Evolutionary conservation across 78 protist species (phyloP).

Genomic region (Pigoraptor vietnamica): DNA sequence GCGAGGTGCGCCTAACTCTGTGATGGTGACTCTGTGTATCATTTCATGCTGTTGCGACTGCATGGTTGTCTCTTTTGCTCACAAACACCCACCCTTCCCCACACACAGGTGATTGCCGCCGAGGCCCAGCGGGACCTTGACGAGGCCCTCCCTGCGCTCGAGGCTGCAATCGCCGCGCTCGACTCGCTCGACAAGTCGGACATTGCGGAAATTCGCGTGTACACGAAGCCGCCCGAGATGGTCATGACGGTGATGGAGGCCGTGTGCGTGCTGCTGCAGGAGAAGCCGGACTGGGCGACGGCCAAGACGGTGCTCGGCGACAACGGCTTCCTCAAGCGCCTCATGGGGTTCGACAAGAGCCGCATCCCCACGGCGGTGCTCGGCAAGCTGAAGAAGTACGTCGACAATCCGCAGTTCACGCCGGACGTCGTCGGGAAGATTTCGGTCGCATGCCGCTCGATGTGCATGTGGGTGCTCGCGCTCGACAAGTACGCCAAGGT

Average conservation of each 20-base stretch:
- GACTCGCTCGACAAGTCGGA: constrained; percentile 40
- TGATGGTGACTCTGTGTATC: neutral
- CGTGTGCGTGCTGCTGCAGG: constrained; percentile 53
- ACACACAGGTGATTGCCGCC: constrained; percentile 18
- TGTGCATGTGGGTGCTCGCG: constrained; percentile 82
- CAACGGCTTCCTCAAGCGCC: constrained; percentile 36
- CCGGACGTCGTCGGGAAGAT: constrained; percentile 46
- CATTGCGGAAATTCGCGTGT: constrained; percentile 40
- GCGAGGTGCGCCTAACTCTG: constrained; percentile 1
- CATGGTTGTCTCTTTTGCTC: too few relatives aligned
- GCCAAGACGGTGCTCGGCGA: constrained; percentile 55
- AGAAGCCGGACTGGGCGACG: constrained; percentile 59
- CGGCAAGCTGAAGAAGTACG: constrained; percentile 49
- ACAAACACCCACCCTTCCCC: neutral
- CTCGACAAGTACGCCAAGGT: constrained; percentile 69
- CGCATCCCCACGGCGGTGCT: constrained; percentile 40
- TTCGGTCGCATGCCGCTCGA: constrained; percentile 68
- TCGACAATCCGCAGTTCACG: constrained; percentile 45
- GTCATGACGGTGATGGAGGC: constrained; percentile 70
- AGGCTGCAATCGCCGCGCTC: constrained; percentile 56
- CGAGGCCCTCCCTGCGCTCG: constrained; percentile 55
- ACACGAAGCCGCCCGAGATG: constrained; percentile 46
- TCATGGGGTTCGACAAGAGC: constrained; percentile 65
- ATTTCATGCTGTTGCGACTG: neutral
- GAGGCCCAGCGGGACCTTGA: constrained; percentile 57